Evolutionary conservation across 2,329 filamentous ascomycete species (phyloP).

Genomic region (Scytalidium sp.): DNA sequence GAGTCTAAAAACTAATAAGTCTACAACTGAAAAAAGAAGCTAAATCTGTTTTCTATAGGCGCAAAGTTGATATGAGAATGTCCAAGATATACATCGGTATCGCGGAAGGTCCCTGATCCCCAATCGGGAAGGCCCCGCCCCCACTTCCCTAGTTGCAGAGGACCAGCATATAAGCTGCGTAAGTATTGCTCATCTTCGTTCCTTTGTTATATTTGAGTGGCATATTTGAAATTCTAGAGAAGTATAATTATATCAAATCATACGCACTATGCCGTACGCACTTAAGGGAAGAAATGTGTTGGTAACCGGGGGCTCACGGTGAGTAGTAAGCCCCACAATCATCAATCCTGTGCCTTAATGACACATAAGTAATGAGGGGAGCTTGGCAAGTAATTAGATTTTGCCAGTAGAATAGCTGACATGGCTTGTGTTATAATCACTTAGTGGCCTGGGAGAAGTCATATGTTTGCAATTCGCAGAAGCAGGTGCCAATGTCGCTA

Average conservation of each 20-base stretch:
- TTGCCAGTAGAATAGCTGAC: not conserved
- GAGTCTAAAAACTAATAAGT: no score
- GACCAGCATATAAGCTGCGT: no score
- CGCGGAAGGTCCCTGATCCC: no score
- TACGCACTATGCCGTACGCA: slow-evolving; percentile 54
- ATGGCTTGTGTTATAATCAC: not conserved
- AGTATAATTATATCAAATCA: not conserved
- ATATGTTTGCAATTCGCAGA: slow-evolving; percentile 59
- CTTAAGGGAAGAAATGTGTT: slow-evolving; percentile 60
- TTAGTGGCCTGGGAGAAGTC: slow-evolving; percentile 60
- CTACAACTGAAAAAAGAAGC: no score
- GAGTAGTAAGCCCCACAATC: slow-evolving; percentile 20
- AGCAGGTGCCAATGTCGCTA: slow-evolving; percentile 60
- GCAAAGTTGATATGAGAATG: no score
- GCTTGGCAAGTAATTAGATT: no score
- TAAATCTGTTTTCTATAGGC: no score
- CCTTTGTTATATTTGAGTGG: not conserved
- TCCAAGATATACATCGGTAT: no score
- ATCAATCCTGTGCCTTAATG: not conserved
- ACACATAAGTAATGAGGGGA: no score
- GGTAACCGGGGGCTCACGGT: slow-evolving; percentile 63
- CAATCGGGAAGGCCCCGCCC: no score
- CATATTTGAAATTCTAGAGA: not conserved
- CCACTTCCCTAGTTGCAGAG: no score
- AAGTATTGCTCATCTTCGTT: slow-evolving; percentile 1